A percentile compares a stretch with the other conserved stretches of the same genome.
These are phyloP conservation scores for Flaveria linearis DNA, from an alignment of 129 eudicot genomes.

Conservation along the genomic window DNA sequence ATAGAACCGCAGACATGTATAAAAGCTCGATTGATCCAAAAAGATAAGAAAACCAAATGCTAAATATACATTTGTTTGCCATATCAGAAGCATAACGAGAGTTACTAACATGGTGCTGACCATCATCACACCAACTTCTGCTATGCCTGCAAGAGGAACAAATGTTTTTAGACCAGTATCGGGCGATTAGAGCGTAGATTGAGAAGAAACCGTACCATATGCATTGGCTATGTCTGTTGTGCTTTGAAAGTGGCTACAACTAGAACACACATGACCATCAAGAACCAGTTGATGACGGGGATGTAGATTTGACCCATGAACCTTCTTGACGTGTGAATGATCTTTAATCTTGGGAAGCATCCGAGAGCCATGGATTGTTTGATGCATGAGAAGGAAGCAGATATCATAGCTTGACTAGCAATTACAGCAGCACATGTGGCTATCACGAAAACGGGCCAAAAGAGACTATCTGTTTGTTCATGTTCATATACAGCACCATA, in stretches of 20 bases:
- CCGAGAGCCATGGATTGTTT: constrained; percentile 97
- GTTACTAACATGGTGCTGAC: constrained; percentile 85
- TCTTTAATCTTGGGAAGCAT: constrained; percentile 89
- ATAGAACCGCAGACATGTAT: constrained; percentile 78
- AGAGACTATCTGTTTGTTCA: constrained; percentile 66
- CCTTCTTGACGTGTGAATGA: constrained; percentile 76
- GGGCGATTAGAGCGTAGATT: background rate
- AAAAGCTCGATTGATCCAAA: constrained; percentile 82
- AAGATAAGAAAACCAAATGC: constrained; percentile 65
- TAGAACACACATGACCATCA: constrained; percentile 87
- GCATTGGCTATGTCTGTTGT: constrained; percentile 93
- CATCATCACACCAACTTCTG: constrained; percentile 94
- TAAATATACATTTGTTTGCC: constrained; percentile 80
- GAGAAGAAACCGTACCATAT: constrained; percentile 55
- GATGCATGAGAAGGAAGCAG: constrained; percentile 89
- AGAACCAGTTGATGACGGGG: constrained; percentile 88
- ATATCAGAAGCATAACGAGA: constrained; percentile 89
- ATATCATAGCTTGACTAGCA: constrained; percentile 99
- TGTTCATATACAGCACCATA: background rate
- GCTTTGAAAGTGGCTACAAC: constrained; percentile 88
- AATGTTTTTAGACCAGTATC: background rate
- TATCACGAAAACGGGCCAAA: constrained; percentile 87
- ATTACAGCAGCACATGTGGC: constrained; percentile 94
- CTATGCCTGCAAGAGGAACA: constrained; percentile 64
- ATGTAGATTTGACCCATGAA: constrained; percentile 98